Percentiles rank a stretch among this genome's conserved stretches.
Conservation (phyloP, 2,329 filamentous ascomycete species). For the Neofusicoccum sp. region DNA sequence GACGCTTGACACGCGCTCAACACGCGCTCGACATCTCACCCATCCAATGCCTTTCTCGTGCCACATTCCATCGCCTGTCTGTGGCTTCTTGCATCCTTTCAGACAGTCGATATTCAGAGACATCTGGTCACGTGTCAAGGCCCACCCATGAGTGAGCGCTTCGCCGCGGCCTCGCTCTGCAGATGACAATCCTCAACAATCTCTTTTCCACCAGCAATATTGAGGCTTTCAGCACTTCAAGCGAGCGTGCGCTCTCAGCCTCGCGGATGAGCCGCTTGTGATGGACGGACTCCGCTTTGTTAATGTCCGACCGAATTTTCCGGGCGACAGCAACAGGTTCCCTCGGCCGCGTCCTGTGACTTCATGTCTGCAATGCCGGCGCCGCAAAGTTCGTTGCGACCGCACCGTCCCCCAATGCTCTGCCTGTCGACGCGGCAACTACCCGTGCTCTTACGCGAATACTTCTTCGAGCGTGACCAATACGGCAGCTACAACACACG, state of each 20-base stretch:
- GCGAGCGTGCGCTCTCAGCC: too few relatives aligned
- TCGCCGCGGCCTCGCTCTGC: neutral
- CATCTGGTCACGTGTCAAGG: neutral
- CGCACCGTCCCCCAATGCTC: conserved; percentile 31
- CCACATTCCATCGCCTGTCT: too few relatives aligned
- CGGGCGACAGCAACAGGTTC: neutral
- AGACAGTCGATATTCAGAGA: neutral
- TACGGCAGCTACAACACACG: neutral
- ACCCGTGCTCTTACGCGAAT: conserved; percentile 37
- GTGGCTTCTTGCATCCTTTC: neutral
- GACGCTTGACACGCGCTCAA: too few relatives aligned
- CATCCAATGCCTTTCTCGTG: too few relatives aligned
- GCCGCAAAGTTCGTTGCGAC: conserved; percentile 21
- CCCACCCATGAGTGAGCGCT: neutral
- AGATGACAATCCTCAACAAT: too few relatives aligned
- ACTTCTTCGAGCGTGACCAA: neutral
- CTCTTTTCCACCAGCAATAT: too few relatives aligned
- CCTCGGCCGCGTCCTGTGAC: neutral
- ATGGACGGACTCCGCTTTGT: neutral
- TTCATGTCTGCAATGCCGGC: conserved; percentile 19
- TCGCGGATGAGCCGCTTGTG: too few relatives aligned
- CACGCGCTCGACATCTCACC: too few relatives aligned
- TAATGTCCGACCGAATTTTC: neutral
- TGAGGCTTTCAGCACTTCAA: too few relatives aligned
- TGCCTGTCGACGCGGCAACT: conserved; percentile 36